Evolutionary conservation across 2,329 filamentous ascomycete species (phyloP), one percentile per base, ranked within the genome.

Genomic region (Periconia digitata): DNA sequence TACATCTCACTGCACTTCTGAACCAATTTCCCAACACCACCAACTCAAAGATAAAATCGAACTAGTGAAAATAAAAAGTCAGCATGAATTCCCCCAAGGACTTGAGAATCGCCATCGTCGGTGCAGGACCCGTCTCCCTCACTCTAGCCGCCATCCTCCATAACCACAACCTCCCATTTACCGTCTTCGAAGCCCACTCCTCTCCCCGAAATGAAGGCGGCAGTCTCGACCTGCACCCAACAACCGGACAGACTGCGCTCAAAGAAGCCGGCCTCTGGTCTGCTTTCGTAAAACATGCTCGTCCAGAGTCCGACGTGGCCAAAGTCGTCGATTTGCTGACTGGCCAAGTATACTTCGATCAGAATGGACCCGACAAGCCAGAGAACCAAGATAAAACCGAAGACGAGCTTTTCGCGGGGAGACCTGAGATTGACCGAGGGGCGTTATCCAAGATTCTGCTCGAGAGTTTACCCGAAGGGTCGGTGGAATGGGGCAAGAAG

Each of bases 101-200:
- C 17, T 44, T 55, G 49, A 63, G 62, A 36, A 72, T 74, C 46
- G 67, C 65, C 44, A 65, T 74, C 40, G 56, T 73, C 23, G 71
- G 71, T 46, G 69, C 59, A 3, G 72, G 72, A 15, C 73, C 72
- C 10, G 66, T 63, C 2, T 79, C 79, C 51, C 76, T 78, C 37
- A 77, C 76, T 40, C 70, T 84, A 1, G 80, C 78, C 35, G 75
- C 77, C 17, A 73, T 84, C 29, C 74, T 85, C 7, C 70, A 77
- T 42, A 62, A 72, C n/a, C 69, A 75, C 47, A 64, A 68, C 40
- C 70, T 81, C 41, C 62, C 76, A 3, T 74, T 75, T 50, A 77
- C 72, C 6, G 65, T 85, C 21, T 85, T 77, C 55, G 63, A 67
- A 77, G 46, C 59, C 10, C 44, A 55, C 5, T n/a, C 55, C 5